A percentile compares a stretch with the other conserved stretches of the same genome.
Conservation (phyloP, 306 rosid genomes). For the Fagus crenata region DNA sequence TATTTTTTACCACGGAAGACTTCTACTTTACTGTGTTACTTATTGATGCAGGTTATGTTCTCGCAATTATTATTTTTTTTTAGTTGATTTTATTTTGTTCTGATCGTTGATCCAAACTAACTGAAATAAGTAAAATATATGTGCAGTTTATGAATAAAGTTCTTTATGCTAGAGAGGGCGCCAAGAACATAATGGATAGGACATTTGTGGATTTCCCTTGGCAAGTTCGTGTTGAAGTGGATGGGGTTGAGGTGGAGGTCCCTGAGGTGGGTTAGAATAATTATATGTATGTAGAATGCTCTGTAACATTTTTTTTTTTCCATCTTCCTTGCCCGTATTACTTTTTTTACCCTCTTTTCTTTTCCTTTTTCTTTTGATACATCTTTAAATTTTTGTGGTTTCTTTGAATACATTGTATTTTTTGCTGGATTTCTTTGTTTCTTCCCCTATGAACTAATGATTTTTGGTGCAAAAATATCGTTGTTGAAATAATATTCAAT, state of each 20-base stretch:
- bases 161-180: slow-evolving; percentile 99
- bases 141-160: slow-evolving; percentile 99
- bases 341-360: neutral
- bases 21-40: neutral
- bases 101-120: slow-evolving; percentile 10
- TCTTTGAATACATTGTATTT: neutral
- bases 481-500: neutral
- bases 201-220: slow-evolving; percentile 93
- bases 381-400: neutral
- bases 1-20: neutral
- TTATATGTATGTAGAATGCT: neutral
- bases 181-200: slow-evolving; percentile 91
- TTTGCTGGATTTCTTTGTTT: neutral
- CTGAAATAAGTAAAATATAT: slow-evolving; percentile 29
- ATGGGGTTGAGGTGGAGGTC: slow-evolving; percentile 96
- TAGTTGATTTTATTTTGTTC: slow-evolving; percentile 1
- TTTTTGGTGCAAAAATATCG: neutral
- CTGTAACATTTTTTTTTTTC: no score
- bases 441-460: neutral
- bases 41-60: neutral
- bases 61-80: slow-evolving; percentile 4
- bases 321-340: no score
- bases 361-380: neutral
- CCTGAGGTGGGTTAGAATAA: slow-evolving; percentile 72
- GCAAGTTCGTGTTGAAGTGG: slow-evolving; percentile 91